These are phyloP conservation scores for Chrysanthemum lavandulifolium DNA, from an alignment of 129 eudicot genomes.

Conservation along the genomic window DNA sequence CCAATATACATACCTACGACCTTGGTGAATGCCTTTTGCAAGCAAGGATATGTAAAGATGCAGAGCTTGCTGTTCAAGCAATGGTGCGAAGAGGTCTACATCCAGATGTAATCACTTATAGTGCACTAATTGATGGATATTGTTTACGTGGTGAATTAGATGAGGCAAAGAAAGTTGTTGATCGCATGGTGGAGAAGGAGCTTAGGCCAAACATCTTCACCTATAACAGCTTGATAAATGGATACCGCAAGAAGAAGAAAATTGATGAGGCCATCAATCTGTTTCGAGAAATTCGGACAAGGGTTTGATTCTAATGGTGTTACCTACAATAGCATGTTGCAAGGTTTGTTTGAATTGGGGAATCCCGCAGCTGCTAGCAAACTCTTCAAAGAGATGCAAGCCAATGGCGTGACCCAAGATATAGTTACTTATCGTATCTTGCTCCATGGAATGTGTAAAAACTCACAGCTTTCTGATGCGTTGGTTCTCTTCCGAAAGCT, in stretches of 20 bases:
- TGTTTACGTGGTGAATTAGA: constrained; percentile 41
- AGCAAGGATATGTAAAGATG: constrained; percentile 23
- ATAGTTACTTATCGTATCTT: too few relatives aligned
- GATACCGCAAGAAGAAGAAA: constrained; percentile 15
- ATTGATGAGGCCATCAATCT: constrained; percentile 29
- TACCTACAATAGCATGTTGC: too few relatives aligned
- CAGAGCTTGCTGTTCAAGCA: constrained; percentile 2
- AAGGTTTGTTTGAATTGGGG: too few relatives aligned
- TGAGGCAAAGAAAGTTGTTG: constrained; percentile 21
- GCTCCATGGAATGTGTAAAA: too few relatives aligned
- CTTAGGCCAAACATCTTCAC: constrained; percentile 21
- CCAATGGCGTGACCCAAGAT: too few relatives aligned
- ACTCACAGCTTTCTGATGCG: too few relatives aligned
- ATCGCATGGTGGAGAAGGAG: constrained; percentile 14
- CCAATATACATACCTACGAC: constrained; percentile 6
- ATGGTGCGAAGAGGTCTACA: constrained; percentile 26
- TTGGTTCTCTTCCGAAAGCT: too few relatives aligned
- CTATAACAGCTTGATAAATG: constrained; percentile 25
- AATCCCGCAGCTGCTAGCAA: too few relatives aligned
- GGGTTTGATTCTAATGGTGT: constrained; percentile 12
- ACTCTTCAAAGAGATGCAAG: too few relatives aligned
- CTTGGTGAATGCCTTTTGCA: constrained; percentile 28
- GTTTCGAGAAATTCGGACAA: constrained; percentile 20
- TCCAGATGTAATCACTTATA: constrained; percentile 30
- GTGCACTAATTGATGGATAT: constrained; percentile 39